Percentiles rank a stretch among this genome's conserved stretches.
phyloP scores from a whole-genome alignment of 441 rosid genomes.

The Croton laevigatus region DNA sequence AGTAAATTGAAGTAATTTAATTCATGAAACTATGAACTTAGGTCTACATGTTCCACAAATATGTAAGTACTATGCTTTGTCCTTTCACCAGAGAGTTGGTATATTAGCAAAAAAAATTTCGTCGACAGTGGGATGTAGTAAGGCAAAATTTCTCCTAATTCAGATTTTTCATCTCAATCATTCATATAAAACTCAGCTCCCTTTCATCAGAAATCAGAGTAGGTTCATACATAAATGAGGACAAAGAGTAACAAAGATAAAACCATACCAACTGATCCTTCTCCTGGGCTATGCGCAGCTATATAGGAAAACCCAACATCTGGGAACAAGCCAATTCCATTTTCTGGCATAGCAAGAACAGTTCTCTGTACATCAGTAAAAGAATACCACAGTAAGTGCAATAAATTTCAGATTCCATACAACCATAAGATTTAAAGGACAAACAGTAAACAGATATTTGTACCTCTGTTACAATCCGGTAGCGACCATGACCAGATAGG shows the following conservation, averaged over 20 bases:
- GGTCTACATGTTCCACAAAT: neutral
- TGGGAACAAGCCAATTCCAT: slow-evolving; percentile 92
- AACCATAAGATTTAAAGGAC: slow-evolving; percentile 7
- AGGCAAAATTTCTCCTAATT: neutral
- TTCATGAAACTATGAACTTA: neutral
- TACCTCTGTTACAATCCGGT: slow-evolving; percentile 90
- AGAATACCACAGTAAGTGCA: slow-evolving; percentile 12
- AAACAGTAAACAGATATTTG: slow-evolving; percentile 8
- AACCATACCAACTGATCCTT: slow-evolving; percentile 77
- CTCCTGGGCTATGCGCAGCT: slow-evolving; percentile 86
- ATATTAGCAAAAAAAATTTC: neutral
- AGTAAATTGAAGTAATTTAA: neutral
- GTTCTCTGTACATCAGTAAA: slow-evolving; percentile 51
- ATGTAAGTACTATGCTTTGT: neutral
- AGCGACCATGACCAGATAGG: slow-evolving; percentile 86
- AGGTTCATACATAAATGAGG: neutral
- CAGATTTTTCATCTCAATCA: neutral
- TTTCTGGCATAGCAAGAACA: slow-evolving; percentile 96
- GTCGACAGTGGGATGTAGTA: neutral
- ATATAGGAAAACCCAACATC: slow-evolving; percentile 91
- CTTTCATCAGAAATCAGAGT: neutral
- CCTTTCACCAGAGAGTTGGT: too few relatives aligned
- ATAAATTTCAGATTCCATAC: neutral
- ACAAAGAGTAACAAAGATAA: neutral
- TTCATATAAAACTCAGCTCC: neutral